Conservation (phyloP, 2,329 filamentous ascomycete species). For the Xylaria sp. region DNA sequence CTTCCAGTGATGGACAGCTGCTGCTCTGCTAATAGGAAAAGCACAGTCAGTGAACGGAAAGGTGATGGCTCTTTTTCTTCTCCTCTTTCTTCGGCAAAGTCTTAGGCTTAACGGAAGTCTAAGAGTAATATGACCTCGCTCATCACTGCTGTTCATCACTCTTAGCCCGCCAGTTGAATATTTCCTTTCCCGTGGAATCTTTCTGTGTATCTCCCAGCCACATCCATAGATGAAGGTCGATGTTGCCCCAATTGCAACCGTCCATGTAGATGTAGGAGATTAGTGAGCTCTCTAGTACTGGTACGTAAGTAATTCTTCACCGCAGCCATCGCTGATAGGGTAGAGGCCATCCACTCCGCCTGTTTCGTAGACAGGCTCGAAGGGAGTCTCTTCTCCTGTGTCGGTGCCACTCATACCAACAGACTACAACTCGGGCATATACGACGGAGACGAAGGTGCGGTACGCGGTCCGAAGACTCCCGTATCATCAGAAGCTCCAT, state of each 20-base stretch:
- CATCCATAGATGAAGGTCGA: not conserved
- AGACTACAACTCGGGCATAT: not conserved
- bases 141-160: not conserved
- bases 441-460: constrained; percentile 17
- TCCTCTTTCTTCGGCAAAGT: not conserved
- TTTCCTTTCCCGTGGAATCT: not conserved
- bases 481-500: not conserved
- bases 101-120: too few relatives aligned
- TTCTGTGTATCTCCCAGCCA: not conserved
- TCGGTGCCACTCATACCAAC: not conserved
- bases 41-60: not conserved
- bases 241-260: not conserved
- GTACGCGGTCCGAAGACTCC: constrained; percentile 1
- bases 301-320: not conserved
- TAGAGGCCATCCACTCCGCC: not conserved
- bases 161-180: not conserved
- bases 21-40: not conserved
- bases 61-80: not conserved
- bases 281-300: not conserved
- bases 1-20: not conserved
- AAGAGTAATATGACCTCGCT: not conserved
- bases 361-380: not conserved
- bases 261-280: not conserved
- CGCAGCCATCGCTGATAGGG: not conserved
- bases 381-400: not conserved